Evolutionary conservation across 768 basidiomycete species (phyloP).

Genomic region (Tulasnella sp.): DNA sequence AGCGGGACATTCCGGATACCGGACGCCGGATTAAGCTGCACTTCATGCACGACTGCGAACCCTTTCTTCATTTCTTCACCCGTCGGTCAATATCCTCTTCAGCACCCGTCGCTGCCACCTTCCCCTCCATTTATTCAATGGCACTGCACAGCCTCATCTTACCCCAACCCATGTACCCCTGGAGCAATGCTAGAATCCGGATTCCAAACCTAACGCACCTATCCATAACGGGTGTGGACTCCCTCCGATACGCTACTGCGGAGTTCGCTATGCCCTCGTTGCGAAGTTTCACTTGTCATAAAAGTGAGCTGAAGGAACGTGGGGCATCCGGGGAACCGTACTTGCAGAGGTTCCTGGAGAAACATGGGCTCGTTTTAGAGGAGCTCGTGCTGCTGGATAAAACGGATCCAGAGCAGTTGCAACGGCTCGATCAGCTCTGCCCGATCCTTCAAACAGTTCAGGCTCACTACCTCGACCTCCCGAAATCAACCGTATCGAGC

Average conservation of each 20-base stretch:
- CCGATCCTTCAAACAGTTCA: background rate
- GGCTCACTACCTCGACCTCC: background rate
- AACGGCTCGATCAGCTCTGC: background rate
- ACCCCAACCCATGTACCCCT: too few species aligned
- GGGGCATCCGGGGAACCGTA: background rate
- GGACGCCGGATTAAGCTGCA: background rate
- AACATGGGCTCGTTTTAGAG: background rate
- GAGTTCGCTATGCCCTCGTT: background rate
- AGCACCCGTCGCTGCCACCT: background rate
- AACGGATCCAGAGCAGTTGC: background rate
- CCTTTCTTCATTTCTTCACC: background rate
- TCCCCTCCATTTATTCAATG: background rate
- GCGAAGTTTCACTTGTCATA: background rate
- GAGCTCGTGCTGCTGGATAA: background rate
- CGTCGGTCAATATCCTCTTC: background rate
- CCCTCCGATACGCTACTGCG: background rate
- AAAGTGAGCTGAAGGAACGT: background rate
- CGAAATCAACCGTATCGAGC: background rate
- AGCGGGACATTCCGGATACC: too few species aligned
- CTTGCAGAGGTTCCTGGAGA: background rate
- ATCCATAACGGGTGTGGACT: background rate
- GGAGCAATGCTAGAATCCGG: background rate
- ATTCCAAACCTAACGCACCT: background rate
- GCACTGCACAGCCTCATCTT: background rate
- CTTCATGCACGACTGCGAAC: background rate